Evolutionary conservation across 2,329 filamentous ascomycete genomes (phyloP).

Genomic region (Pseudocercospora fijiensis): DNA sequence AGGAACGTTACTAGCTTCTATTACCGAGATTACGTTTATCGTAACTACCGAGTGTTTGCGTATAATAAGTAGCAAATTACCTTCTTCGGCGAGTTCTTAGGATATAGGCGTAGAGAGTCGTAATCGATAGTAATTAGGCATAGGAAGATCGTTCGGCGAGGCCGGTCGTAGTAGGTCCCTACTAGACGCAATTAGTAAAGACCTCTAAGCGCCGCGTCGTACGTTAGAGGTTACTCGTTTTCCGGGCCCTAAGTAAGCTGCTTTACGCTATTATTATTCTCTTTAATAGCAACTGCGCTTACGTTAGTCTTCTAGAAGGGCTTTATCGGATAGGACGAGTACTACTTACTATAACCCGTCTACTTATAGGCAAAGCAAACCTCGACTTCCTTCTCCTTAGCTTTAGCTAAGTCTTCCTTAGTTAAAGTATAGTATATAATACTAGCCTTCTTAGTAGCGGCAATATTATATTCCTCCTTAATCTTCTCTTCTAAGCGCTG

Average conservation of each 20-base stretch:
- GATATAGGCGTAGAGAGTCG: not conserved
- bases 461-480: not conserved
- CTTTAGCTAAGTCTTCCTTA: not conserved
- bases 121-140: not conserved
- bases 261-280: not conserved
- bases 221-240: not conserved
- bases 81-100: not conserved
- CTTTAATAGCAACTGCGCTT: not conserved
- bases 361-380: not conserved
- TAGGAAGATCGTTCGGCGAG: not conserved
- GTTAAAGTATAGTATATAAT: not conserved
- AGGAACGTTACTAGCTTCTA: not conserved
- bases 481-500: not conserved
- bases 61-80: not conserved
- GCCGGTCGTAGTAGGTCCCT: not conserved
- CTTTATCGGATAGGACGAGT: not conserved
- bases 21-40: not conserved
- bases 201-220: not conserved
- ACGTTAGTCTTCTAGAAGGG: not conserved
- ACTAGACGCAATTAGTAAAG: not conserved
- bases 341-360: not conserved
- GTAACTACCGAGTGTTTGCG: not conserved
- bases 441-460: not conserved
- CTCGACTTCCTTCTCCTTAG: not conserved
- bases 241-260: not conserved